These are phyloP conservation scores for Backusella macrospora DNA, from an alignment of 192 early-diverging fungal species.

Conservation along the genomic window DNA sequence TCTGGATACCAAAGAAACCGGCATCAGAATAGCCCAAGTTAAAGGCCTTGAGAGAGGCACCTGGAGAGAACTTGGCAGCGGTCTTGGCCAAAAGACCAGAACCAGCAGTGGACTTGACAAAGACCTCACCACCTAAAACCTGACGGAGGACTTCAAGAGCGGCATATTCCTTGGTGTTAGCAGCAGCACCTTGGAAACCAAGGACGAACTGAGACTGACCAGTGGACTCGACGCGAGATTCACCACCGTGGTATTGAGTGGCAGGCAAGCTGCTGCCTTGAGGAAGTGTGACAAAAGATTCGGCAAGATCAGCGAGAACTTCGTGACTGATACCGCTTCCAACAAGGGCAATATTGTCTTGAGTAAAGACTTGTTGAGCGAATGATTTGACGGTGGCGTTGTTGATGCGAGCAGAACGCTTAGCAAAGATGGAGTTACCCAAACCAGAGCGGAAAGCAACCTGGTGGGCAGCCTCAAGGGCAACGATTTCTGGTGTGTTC, in stretches of 20 bases:
- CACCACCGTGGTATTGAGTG: conserved; percentile 84
- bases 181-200: conserved; percentile 76
- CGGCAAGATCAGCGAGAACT: conserved; percentile 69
- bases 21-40: conserved; percentile 88
- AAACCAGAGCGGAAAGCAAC: conserved; percentile 93
- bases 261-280: conserved; percentile 35
- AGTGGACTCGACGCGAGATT: conserved; percentile 72
- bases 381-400: conserved; percentile 74
- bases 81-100: conserved; percentile 69
- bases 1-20: conserved; percentile 85
- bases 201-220: conserved; percentile 68
- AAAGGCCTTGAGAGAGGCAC: conserved; percentile 72
- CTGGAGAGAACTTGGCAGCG: conserved; percentile 54
- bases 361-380: conserved; percentile 69
- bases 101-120: conserved; percentile 68
- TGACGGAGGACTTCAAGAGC: conserved; percentile 64
- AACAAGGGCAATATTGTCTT: conserved; percentile 81
- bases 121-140: conserved; percentile 62
- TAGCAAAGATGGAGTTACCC: conserved; percentile 92
- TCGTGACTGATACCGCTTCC: conserved; percentile 80
- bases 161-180: conserved; percentile 61
- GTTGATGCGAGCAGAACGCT: conserved; percentile 61
- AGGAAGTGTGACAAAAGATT: conserved; percentile 53
- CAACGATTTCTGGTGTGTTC: conserved; percentile 62
- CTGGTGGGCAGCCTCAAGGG: conserved; percentile 82